phyloP scores from a whole-genome alignment of 2,329 filamentous ascomycete species.

The Corinectria fuckeliana region DNA sequence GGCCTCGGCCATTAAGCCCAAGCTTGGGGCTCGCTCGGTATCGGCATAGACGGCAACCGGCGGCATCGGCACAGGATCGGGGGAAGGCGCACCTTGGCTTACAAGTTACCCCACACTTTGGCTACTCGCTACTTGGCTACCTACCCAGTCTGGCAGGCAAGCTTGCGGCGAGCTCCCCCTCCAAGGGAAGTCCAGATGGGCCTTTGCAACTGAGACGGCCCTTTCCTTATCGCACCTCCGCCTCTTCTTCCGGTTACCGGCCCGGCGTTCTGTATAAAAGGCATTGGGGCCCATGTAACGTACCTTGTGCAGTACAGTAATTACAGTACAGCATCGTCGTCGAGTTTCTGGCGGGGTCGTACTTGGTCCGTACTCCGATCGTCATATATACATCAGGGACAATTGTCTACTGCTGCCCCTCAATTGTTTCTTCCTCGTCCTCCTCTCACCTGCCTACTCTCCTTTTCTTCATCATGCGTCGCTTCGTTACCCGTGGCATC shows the following conservation, averaged over 20 bases:
- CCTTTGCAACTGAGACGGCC: not conserved
- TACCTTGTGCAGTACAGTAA: no score
- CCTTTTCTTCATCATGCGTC: constrained; percentile 48
- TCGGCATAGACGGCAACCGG: constrained; percentile 35
- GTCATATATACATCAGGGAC: not conserved
- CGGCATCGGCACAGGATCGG: constrained; percentile 31
- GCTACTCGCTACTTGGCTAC: no score
- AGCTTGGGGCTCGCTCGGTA: constrained; percentile 22
- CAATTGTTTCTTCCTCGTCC: constrained; percentile 1
- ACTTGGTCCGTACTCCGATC: not conserved
- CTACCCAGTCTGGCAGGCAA: not conserved
- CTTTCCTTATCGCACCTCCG: constrained; percentile 4
- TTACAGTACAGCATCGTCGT: no score
- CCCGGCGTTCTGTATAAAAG: constrained; percentile 21
- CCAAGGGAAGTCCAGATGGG: no score
- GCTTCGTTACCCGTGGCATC: constrained; percentile 50
- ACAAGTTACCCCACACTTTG: constrained; percentile 23
- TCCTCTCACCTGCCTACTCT: not conserved
- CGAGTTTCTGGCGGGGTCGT: not conserved
- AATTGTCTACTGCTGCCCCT: not conserved
- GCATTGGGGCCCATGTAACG: not conserved
- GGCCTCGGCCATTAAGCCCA: constrained; percentile 4
- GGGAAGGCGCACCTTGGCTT: constrained; percentile 7
- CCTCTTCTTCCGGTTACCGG: constrained; percentile 12
- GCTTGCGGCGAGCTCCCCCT: not conserved